Base-by-base conservation (phyloP, 306 rosid genomes). In the Glycyrrhiza uralensis region DNA sequence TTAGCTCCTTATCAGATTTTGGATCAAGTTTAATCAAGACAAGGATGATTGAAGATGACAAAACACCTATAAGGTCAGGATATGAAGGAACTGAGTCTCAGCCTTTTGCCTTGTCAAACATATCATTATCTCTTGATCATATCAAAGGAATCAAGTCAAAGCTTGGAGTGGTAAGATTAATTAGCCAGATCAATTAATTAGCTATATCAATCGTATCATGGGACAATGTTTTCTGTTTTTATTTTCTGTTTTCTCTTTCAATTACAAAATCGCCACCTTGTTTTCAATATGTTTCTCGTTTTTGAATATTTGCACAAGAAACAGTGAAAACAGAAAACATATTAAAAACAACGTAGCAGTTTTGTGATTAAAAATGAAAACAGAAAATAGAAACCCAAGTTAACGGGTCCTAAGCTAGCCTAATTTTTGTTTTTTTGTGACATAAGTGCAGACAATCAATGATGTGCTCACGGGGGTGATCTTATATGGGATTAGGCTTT, bases 151-250 rank as follows among this genome's bases (percentile, higher is more conserved):
- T 86, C 57, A 87, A 86, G 58, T 23, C 80, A 69, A 88, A 81
- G 38, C 90, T 88, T 56, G 82, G 87, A 47, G 86, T 84, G 92
- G 91, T 89, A 79, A 76, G 82, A 47, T 69, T 35, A 54, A 47
- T 69, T 35, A 54, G 0, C 20, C n/a, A 56, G 4, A 61, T 59
- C 19, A 24, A 29, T 33, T 33, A 9, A 2, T 4, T 8, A 14
- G 38, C 23, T 45, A 28, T 11, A 12, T 17, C 39, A 7, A 11
- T 5, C 1, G 4, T 42, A 9, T 13, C n/a, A 33, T 26, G n/a
- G n/a, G n/a, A n/a, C n/a, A n/a, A n/a, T n/a, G n/a, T n/a, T n/a
- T n/a, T n/a, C n/a, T n/a, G n/a, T n/a, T n/a, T n/a, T n/a, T n/a
- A n/a, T n/a, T n/a, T n/a, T n/a, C n/a, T n/a, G n/a, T n/a, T n/a